These are phyloP conservation scores for Auriscalpium orientale DNA, from an alignment of 768 basidiomycete genomes.

Conservation along the genomic window DNA sequence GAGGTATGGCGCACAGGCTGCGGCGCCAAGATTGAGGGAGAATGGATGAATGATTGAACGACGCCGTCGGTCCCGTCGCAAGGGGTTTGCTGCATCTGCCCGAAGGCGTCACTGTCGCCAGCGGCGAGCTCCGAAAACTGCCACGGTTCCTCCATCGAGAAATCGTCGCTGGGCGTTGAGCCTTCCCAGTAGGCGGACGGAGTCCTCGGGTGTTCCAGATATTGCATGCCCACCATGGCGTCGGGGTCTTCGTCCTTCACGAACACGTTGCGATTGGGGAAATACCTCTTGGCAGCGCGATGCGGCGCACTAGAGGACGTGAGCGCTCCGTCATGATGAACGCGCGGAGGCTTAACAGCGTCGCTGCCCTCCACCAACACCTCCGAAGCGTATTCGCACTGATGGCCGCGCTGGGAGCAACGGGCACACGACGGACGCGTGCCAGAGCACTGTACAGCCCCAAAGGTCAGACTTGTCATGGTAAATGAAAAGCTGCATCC, in stretches of 20 bases:
- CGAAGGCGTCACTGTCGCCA: not conserved
- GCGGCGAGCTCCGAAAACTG: not conserved
- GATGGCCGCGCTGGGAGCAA: constrained; percentile 26
- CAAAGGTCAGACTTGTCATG: not conserved
- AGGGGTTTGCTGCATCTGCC: not conserved
- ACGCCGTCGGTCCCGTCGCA: not conserved
- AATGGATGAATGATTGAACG: constrained; percentile 2
- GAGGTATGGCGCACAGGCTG: constrained; percentile 7
- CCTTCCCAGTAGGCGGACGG: constrained; percentile 8
- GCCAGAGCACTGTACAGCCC: constrained; percentile 26
- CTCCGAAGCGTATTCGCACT: constrained; percentile 27
- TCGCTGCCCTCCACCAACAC: constrained; percentile 4
- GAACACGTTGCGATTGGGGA: not conserved
- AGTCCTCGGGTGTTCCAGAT: constrained; percentile 4
- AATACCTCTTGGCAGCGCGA: not conserved
- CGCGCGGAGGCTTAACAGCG: constrained; percentile 5
- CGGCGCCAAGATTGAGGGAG: constrained; percentile 3
- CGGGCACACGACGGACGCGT: constrained; percentile 28
- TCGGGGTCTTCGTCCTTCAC: constrained; percentile 8
- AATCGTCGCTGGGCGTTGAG: constrained; percentile 14
- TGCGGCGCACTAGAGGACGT: not conserved
- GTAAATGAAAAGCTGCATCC: constrained; percentile 1
- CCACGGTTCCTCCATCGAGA: constrained; percentile 13
- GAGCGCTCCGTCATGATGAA: constrained; percentile 2
- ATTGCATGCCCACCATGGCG: constrained; percentile 6